These are phyloP conservation scores for Globisporangium paroecandrum DNA, from an alignment of 352 stramenopile species.

Conservation along the genomic window DNA sequence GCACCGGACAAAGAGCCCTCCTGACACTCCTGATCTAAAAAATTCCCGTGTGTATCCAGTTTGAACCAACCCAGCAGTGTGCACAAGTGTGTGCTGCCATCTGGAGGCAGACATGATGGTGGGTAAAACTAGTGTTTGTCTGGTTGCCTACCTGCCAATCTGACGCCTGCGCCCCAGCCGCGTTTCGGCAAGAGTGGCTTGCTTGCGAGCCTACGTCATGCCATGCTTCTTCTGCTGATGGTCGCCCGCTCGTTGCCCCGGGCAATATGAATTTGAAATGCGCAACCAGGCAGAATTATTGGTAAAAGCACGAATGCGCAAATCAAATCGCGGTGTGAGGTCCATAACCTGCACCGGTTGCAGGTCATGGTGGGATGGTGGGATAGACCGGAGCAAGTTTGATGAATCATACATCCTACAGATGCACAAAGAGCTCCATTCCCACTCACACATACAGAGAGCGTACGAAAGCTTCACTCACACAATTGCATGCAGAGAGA, in stretches of 20 bases:
- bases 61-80: not conserved
- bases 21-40: not conserved
- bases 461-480: not conserved
- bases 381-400: no score
- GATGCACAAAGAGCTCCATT: not conserved
- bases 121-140: not conserved
- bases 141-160: not conserved
- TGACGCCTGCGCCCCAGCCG: not conserved
- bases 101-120: not conserved
- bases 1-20: conserved; percentile 1
- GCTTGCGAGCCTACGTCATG: not conserved
- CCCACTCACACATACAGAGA: not conserved
- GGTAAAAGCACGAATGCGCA: not conserved
- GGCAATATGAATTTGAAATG: not conserved
- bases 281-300: not conserved
- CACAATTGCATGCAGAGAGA: not conserved
- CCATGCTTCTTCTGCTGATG: conserved; percentile 6
- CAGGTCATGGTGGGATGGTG: not conserved
- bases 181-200: not conserved
- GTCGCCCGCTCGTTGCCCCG: not conserved
- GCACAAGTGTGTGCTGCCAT: not conserved
- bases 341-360: not conserved
- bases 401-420: not conserved
- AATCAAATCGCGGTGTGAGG: not conserved
- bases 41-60: not conserved